Conservation (phyloP, 1,139 yeast genomes). For the Zygoascus hellenicus region DNA sequence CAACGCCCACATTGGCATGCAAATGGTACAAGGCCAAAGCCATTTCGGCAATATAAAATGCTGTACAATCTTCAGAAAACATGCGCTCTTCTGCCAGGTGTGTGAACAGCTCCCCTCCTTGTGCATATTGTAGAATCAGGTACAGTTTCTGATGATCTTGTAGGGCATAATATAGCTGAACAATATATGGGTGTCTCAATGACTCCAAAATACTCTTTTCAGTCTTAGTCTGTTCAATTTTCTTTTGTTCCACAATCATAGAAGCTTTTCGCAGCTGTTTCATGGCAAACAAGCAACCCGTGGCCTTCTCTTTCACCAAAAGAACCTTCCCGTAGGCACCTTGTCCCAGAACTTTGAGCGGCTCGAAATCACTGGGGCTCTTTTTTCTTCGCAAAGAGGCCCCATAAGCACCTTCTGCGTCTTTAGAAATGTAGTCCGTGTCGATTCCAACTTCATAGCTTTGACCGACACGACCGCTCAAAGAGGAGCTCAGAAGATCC, state of each 20-base stretch:
- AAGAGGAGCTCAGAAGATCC: not conserved
- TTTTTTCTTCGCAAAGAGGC: conserved; percentile 22
- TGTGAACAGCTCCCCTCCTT: conserved; percentile 89
- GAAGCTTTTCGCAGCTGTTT: conserved; percentile 83
- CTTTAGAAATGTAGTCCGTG: conserved; percentile 31
- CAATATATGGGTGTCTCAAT: conserved; percentile 80
- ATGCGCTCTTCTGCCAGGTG: conserved; percentile 82
- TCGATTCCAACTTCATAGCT: conserved; percentile 46
- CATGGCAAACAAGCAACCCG: conserved; percentile 77
- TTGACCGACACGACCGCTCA: conserved; percentile 36
- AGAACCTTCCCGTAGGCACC: conserved; percentile 92
- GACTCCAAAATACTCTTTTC: conserved; percentile 67
- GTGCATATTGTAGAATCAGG: conserved; percentile 75
- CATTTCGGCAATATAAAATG: conserved; percentile 83
- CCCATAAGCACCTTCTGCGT: conserved; percentile 15
- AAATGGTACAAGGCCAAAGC: conserved; percentile 74
- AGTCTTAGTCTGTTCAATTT: conserved; percentile 58
- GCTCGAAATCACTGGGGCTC: conserved; percentile 58
- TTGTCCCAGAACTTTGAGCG: conserved; percentile 75
- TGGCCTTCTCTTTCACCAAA: conserved; percentile 59
- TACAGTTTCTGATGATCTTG: conserved; percentile 81
- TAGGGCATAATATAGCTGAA: conserved; percentile 79
- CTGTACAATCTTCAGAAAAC: conserved; percentile 70
- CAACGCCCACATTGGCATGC: conserved; percentile 76
- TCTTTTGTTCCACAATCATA: conserved; percentile 46